These are phyloP conservation scores for Barbatosphaeria neglecta DNA, from an alignment of 495 filamentous ascomycete genomes.

Conservation along the genomic window DNA sequence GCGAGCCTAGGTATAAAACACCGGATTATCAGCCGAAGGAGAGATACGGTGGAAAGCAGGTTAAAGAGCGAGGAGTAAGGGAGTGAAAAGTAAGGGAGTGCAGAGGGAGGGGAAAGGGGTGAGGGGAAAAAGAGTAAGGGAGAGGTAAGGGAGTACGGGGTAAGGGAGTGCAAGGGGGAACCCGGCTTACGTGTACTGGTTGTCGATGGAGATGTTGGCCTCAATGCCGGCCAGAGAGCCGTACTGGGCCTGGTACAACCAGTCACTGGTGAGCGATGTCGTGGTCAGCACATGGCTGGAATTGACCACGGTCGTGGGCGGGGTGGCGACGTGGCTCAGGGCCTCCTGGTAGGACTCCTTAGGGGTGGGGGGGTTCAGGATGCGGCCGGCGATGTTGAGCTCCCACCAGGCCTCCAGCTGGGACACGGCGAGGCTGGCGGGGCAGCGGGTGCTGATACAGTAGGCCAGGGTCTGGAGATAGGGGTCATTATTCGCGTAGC, in stretches of 20 bases:
- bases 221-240: background rate
- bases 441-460: background rate
- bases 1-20: no score
- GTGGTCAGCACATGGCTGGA: background rate
- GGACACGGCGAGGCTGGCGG: background rate
- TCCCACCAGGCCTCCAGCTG: background rate
- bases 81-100: no score
- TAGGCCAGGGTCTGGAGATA: background rate
- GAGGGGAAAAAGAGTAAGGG: no score
- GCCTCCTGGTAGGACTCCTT: background rate
- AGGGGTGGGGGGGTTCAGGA: no score
- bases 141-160: no score
- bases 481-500: background rate
- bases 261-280: background rate
- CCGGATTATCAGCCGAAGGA: no score
- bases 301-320: background rate
- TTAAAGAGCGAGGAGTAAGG: no score
- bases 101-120: no score
- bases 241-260: background rate
- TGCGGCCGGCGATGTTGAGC: background rate
- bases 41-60: no score
- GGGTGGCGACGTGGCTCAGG: background rate
- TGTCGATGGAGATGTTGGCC: no score
- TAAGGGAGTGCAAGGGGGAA: no score
- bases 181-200: no score